Evolutionary conservation across 495 filamentous ascomycete species (phyloP).

Genomic region (Penicillium lividum): DNA sequence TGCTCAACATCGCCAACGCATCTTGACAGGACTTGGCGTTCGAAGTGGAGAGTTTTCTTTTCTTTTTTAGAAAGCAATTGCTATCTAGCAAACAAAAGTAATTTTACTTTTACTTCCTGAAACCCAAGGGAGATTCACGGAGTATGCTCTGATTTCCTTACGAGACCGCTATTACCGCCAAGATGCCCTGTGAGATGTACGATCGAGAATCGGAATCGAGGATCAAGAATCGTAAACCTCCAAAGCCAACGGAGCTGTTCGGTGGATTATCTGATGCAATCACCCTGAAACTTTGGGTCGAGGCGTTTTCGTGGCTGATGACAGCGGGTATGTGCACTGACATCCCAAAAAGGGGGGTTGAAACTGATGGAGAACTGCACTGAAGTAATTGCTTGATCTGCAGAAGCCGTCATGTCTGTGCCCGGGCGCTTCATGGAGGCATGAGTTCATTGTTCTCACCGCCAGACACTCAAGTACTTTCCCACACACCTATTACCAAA

Average conservation of each 20-base stretch:
- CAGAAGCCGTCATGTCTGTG: not conserved
- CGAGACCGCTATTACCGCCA: conserved; percentile 1
- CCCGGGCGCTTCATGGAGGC: not conserved
- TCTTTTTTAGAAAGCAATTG: not conserved
- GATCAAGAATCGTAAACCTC: not conserved
- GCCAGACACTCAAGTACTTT: conserved; percentile 6
- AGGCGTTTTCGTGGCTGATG: conserved; percentile 22
- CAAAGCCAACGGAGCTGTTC: conserved; percentile 21
- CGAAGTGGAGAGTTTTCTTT: not conserved
- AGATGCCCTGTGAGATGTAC: not conserved
- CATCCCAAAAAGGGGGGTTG: not conserved
- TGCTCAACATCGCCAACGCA: not conserved
- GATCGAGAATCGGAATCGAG: not conserved
- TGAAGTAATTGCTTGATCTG: conserved; percentile 6
- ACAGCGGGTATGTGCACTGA: conserved; percentile 22
- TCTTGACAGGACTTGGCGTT: not conserved
- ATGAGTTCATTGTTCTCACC: conserved; percentile 3
- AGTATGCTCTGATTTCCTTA: not conserved
- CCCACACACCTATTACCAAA: too few species aligned
- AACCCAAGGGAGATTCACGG: not conserved
- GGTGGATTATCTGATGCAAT: conserved; percentile 22
- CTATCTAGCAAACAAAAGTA: conserved; percentile 5
- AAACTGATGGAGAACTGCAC: not conserved
- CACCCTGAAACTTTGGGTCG: conserved; percentile 28
- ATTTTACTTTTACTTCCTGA: not conserved